phyloP scores from a whole-genome alignment of 2,329 filamentous ascomycete species.

The Paraphoma sp. region DNA sequence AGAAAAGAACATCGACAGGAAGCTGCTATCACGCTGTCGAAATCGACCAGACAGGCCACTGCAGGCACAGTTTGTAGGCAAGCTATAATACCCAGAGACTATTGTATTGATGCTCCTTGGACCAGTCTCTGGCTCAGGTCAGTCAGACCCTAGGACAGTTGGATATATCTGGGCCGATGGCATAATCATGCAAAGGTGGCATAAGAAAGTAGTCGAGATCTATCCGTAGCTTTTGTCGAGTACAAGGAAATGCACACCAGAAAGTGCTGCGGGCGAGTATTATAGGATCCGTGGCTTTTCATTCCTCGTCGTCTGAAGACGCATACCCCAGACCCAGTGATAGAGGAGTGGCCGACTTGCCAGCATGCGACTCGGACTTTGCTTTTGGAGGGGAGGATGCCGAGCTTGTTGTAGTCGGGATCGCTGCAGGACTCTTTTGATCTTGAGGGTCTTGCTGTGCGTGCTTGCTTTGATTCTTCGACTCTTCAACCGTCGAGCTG shows the following conservation, averaged over 20 bases:
- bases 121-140: too few species aligned
- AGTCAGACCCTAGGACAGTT: too few species aligned
- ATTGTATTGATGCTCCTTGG: too few species aligned
- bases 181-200: too few species aligned
- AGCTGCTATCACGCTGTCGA: too few species aligned
- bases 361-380: conserved; percentile 16
- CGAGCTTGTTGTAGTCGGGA: not conserved
- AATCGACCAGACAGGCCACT: too few species aligned
- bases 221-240: not conserved
- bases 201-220: too few species aligned
- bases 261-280: not conserved
- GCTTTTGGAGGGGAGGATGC: too few species aligned
- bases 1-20: too few species aligned
- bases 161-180: too few species aligned
- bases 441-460: conserved; percentile 1
- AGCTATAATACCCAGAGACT: too few species aligned
- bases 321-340: conserved; percentile 50
- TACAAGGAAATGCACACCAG: not conserved
- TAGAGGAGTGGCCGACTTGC: conserved; percentile 21
- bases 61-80: too few species aligned
- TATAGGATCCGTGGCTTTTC: not conserved
- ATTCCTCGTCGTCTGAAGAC: conserved; percentile 54
- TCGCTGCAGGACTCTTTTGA: not conserved
- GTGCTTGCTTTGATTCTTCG: conserved; percentile 1
- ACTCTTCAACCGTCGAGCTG: conserved; percentile 29